Conservation (phyloP, 441 rosid genomes). For the Adansonia gregorii region DNA sequence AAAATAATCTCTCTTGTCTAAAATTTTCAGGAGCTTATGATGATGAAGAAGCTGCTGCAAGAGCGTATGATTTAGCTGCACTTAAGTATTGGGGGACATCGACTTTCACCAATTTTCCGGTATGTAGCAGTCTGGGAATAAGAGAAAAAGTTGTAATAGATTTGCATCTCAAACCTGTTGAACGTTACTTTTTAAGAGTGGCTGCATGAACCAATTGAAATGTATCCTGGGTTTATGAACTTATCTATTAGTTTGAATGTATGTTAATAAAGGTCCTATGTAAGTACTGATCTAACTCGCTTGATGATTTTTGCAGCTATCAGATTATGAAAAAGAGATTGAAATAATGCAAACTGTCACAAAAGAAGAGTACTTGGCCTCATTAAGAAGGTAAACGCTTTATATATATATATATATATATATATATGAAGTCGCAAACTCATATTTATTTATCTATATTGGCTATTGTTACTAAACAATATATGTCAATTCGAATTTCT, state of each 20-base stretch:
- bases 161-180: no score
- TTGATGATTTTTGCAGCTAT: conserved; percentile 36
- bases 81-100: conserved; percentile 67
- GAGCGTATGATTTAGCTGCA: conserved; percentile 72
- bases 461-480: conserved; percentile 23
- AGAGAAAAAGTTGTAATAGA: no score
- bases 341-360: conserved; percentile 54
- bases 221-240: no score
- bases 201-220: no score
- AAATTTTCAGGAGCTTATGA: conserved; percentile 61
- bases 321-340: conserved; percentile 60
- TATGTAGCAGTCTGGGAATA: conserved; percentile 20
- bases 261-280: not conserved
- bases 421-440: not conserved
- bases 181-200: no score
- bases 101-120: conserved; percentile 65
- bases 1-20: not conserved
- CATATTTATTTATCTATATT: not conserved
- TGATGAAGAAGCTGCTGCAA: conserved; percentile 69
- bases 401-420: not conserved
- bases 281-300: not conserved
- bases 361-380: conserved; percentile 58
- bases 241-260: not conserved
- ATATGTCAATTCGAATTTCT: not conserved
- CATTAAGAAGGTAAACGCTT: conserved; percentile 58